Evolutionary conservation across 2,329 filamentous ascomycete species (phyloP).

Genomic region (Tolypocladium pustulatum): DNA sequence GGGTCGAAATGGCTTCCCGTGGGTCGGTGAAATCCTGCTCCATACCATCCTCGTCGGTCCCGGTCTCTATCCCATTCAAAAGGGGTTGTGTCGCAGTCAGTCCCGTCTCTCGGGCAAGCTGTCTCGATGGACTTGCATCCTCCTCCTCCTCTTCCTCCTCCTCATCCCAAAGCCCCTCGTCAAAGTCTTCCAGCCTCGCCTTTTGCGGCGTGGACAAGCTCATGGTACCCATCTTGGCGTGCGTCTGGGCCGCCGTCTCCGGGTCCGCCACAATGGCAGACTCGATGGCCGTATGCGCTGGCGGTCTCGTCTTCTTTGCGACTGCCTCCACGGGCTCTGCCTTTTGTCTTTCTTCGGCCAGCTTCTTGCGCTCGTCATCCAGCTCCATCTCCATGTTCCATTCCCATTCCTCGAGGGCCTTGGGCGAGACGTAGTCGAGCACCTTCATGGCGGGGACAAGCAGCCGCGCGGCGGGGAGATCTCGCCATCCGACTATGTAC

Average conservation of each 20-base stretch:
- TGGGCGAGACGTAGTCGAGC: conserved; percentile 48
- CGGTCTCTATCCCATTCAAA: neutral
- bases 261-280: conserved; percentile 16
- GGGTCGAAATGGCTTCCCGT: no score
- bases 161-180: conserved; percentile 16
- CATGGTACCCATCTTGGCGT: conserved; percentile 20
- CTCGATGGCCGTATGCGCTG: conserved; percentile 12
- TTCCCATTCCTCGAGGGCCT: conserved; percentile 47
- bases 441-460: conserved; percentile 36
- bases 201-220: conserved; percentile 26
- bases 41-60: conserved; percentile 1
- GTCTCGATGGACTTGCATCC: conserved; percentile 13
- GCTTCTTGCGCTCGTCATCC: conserved; percentile 24
- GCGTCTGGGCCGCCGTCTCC: conserved; percentile 10
- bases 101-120: conserved; percentile 13
- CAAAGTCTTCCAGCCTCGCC: conserved; percentile 17
- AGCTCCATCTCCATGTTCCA: conserved; percentile 30
- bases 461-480: conserved; percentile 37
- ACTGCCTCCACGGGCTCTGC: neutral
- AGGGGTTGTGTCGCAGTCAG: conserved; percentile 1
- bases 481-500: conserved; percentile 45
- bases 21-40: neutral
- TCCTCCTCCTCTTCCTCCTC: conserved; percentile 16
- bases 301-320: conserved; percentile 16
- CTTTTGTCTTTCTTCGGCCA: conserved; percentile 13